Evolutionary conservation across 1,284 basidiomycete species (phyloP).

Genomic region (Malassezia arunalokei): DNA sequence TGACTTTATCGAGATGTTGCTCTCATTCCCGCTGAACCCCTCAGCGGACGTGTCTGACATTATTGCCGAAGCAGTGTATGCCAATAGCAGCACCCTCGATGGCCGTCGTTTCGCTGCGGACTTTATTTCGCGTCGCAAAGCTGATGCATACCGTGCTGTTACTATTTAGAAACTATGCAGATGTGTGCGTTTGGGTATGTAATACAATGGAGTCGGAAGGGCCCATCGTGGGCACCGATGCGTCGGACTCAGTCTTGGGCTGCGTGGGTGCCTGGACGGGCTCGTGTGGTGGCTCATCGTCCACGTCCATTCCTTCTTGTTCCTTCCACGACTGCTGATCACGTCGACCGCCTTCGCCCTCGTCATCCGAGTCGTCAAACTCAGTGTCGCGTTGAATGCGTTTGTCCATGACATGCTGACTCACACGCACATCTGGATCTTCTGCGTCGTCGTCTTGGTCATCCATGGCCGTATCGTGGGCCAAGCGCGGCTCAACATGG

Average conservation of each 20-base stretch:
- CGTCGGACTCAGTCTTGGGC: not conserved
- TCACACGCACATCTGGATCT: constrained; percentile 22
- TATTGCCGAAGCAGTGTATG: constrained; percentile 56
- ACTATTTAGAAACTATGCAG: constrained; percentile 5
- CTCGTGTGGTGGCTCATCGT: not conserved
- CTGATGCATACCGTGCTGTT: constrained; percentile 26
- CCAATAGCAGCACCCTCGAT: constrained; percentile 82
- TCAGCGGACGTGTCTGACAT: constrained; percentile 43
- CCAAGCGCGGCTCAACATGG: constrained; percentile 32
- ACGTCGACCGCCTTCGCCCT: constrained; percentile 24
- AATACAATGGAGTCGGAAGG: not conserved
- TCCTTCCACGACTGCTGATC: constrained; percentile 11
- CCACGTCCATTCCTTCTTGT: constrained; percentile 1
- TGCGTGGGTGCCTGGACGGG: not conserved
- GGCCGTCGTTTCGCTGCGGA: constrained; percentile 85
- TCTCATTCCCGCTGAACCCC: constrained; percentile 46
- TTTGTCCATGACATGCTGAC: constrained; percentile 21
- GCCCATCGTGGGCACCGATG: too few relatives aligned
- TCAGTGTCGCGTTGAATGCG: constrained; percentile 25
- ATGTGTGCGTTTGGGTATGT: not conserved
- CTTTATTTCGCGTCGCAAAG: constrained; percentile 71
- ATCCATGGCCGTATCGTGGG: constrained; percentile 21
- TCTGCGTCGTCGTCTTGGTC: constrained; percentile 21
- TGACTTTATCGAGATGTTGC: constrained; percentile 47
- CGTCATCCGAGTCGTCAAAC: constrained; percentile 29